Base-by-base conservation (phyloP, 2,329 filamentous ascomycete species). In the Aspergillus uvarum region DNA sequence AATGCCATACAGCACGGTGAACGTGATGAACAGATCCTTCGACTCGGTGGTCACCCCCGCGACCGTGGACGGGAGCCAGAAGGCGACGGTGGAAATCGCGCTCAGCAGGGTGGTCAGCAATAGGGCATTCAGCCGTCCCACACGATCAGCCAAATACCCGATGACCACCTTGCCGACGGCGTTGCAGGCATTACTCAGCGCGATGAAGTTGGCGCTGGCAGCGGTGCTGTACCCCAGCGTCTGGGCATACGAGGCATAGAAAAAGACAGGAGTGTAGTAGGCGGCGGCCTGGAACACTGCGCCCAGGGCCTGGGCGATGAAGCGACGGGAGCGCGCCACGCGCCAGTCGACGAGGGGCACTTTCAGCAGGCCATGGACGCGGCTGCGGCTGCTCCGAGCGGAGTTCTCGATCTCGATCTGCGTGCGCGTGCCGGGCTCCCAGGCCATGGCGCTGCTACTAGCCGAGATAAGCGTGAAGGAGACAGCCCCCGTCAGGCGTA, bases 101-200 rank as follows among this genome's bases (percentile, higher is more conserved):
- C 71, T 70, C 21, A 72, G 60, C 4, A 72, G 55, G 0, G 65
- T 73, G 11, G 65, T 69, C 29, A 76, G 51, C 3, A 79, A 68
- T 2, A 79, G 61, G 1, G 74, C 73, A 59, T 79, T 79, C 16
- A 78, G 22, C 2, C 52, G 52, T 7, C 52, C 52, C 3, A 54
- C 10, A 0, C 38, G 35, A n/a, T 54, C 52, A 66, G 77, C 76
- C 2, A 72, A 60, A 47, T 72, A 69, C 1, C 77, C 76, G 57
- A 79, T 74, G 1, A 69, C 65, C 4, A 79, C 72, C 56, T 76
- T 75, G 2, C 75, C 75, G 4, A 74, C 59, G 2, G 75, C 75
- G 59, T 77, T 78, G 7, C 74, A 72, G 0, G 75, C 75, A 53
- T 79, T 79, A 26, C 73, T 76, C 4, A 78, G 65, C 4, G 76